Evolutionary conservation across 1,284 basidiomycete species (phyloP).

Genomic region (Ganoderma leucocontextum): DNA sequence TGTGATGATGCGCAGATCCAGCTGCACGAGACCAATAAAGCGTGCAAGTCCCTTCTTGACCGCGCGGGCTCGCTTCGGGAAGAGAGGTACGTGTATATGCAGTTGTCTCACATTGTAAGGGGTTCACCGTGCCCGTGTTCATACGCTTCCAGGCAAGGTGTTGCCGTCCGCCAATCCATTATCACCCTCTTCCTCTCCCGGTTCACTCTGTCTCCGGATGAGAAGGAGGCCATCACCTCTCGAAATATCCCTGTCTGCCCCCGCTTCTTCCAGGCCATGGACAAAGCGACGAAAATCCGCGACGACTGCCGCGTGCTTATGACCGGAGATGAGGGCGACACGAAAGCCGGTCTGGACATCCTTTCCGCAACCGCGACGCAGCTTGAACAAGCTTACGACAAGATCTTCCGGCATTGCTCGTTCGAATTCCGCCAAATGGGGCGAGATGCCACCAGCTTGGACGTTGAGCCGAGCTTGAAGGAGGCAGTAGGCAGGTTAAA

Average conservation of each 20-base stretch:
- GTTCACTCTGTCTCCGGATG: conserved; percentile 84
- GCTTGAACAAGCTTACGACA: conserved; percentile 90
- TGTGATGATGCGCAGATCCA: conserved; percentile 87
- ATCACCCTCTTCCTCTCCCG: conserved; percentile 82
- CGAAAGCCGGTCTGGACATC: conserved; percentile 77
- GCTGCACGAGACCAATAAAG: conserved; percentile 77
- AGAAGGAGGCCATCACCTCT: conserved; percentile 79
- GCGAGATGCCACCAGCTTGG: conserved; percentile 74
- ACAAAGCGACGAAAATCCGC: conserved; percentile 85
- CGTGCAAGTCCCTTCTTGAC: conserved; percentile 87
- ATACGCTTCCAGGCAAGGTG: conserved; percentile 59
- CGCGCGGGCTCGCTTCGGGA: conserved; percentile 84
- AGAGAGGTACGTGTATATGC: conserved; percentile 66
- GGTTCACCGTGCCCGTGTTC: neutral
- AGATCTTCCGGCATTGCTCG: conserved; percentile 87
- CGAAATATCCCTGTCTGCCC: conserved; percentile 80
- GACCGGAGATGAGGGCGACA: conserved; percentile 46
- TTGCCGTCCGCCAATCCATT: conserved; percentile 77
- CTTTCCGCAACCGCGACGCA: conserved; percentile 84
- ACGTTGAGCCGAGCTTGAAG: conserved; percentile 76
- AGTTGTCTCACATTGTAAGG: neutral
- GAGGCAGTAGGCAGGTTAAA: conserved; percentile 81
- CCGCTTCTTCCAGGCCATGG: conserved; percentile 86
- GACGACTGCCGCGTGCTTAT: conserved; percentile 88
- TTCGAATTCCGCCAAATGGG: conserved; percentile 89